phyloP scores from a whole-genome alignment of 306 rosid genomes.

The Prunus mongolica region DNA sequence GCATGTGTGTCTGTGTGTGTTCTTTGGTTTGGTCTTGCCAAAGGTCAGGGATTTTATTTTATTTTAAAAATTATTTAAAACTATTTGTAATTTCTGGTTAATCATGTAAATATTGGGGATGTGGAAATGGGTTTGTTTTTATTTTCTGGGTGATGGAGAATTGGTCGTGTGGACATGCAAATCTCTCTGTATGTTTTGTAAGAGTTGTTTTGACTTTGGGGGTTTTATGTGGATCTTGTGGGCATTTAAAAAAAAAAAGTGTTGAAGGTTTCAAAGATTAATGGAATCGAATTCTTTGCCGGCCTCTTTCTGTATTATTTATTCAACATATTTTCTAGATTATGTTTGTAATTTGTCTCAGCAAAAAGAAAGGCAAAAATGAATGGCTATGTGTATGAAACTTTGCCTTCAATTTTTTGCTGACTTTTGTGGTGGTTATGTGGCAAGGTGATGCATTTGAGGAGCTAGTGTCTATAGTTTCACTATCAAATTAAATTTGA shows the following conservation, averaged over 20 bases:
- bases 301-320: neutral
- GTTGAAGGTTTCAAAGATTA: conserved; percentile 6
- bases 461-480: neutral
- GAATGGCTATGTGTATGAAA: neutral
- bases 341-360: neutral
- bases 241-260: neutral
- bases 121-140: neutral
- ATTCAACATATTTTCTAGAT: neutral
- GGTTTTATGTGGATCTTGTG: neutral
- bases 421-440: neutral
- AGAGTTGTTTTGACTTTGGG: neutral
- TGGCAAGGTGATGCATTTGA: neutral
- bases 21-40: neutral
- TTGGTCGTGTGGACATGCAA: neutral
- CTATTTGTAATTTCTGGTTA: neutral
- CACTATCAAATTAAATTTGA: neutral
- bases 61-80: neutral
- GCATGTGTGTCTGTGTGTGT: neutral
- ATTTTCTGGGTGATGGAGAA: neutral
- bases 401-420: neutral
- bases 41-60: neutral
- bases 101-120: neutral
- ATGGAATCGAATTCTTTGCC: neutral
- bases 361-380: neutral
- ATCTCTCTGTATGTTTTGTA: neutral